Conservation (phyloP, 805 yeast genomes). For the Blastobotrys mokoenaii region DNA sequence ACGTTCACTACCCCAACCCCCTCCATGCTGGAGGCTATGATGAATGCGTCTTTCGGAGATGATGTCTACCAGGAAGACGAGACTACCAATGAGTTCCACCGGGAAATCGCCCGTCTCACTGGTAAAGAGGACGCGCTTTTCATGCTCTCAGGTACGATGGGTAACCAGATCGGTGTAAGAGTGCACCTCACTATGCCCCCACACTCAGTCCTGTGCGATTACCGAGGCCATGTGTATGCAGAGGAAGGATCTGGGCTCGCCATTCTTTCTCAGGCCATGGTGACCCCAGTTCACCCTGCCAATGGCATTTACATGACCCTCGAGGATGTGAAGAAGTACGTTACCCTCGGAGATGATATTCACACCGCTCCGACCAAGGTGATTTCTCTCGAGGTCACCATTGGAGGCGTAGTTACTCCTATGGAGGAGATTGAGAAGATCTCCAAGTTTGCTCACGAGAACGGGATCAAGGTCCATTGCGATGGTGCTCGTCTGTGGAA, state of each 20-base stretch:
- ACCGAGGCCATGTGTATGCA: constrained; percentile 70
- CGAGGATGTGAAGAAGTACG: constrained; percentile 58
- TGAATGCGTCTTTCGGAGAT: constrained; percentile 61
- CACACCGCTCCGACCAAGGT: constrained; percentile 82
- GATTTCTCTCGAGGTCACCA: constrained; percentile 75
- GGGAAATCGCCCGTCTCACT: constrained; percentile 51
- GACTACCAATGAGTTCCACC: constrained; percentile 57
- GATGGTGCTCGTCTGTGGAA: constrained; percentile 93
- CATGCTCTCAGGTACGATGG: constrained; percentile 82
- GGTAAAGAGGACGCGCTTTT: constrained; percentile 78
- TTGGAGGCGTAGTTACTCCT: constrained; percentile 75
- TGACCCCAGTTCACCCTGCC: constrained; percentile 64
- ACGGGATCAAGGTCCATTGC: constrained; percentile 57
- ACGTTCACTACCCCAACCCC: constrained; percentile 82
- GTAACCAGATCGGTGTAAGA: constrained; percentile 81
- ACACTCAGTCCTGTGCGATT: constrained; percentile 70
- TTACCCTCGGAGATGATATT: constrained; percentile 68
- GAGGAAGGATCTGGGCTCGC: constrained; percentile 90
- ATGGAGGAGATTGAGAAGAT: constrained; percentile 65
- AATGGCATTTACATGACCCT: constrained; percentile 70
- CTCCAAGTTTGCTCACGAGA: constrained; percentile 53
- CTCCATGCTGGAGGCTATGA: constrained; percentile 55
- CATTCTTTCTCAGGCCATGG: constrained; percentile 83
- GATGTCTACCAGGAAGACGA: constrained; percentile 77
- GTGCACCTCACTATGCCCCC: constrained; percentile 73